Evolutionary conservation across 2,329 filamentous ascomycete genomes (phyloP).

Genomic region (Botrytis elliptica): DNA sequence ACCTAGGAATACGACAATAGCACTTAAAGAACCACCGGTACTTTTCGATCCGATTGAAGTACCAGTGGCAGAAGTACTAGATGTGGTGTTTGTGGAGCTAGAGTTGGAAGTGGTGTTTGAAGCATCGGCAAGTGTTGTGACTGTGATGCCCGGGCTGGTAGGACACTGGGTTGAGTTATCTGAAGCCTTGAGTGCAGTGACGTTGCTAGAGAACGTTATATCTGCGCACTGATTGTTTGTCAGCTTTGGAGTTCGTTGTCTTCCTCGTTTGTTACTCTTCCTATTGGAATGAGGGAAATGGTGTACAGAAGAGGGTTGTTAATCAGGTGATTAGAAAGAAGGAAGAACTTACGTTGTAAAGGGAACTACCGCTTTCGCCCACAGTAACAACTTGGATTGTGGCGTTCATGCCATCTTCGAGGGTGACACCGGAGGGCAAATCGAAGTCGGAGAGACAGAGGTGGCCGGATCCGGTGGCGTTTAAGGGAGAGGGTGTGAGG

Average conservation of each 20-base stretch:
- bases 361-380: conserved; percentile 19
- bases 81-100: neutral
- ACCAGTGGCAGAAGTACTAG: neutral
- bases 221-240: conserved; percentile 12
- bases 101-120: neutral
- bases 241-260: neutral
- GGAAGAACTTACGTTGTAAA: conserved; percentile 21
- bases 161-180: conserved; percentile 8
- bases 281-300: no score
- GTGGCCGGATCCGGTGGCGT: conserved; percentile 21
- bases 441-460: conserved; percentile 22
- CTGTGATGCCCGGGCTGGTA: neutral
- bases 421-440: conserved; percentile 10
- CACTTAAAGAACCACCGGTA: neutral
- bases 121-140: neutral
- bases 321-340: neutral
- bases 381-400: conserved; percentile 24
- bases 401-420: conserved; percentile 19
- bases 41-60: neutral
- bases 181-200: neutral
- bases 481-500: conserved; percentile 15
- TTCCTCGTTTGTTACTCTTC: neutral
- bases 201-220: conserved; percentile 13
- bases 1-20: neutral
- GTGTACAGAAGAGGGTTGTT: neutral